phyloP scores from a whole-genome alignment of 768 basidiomycete genomes.

The Flagelloscypha sp. region DNA sequence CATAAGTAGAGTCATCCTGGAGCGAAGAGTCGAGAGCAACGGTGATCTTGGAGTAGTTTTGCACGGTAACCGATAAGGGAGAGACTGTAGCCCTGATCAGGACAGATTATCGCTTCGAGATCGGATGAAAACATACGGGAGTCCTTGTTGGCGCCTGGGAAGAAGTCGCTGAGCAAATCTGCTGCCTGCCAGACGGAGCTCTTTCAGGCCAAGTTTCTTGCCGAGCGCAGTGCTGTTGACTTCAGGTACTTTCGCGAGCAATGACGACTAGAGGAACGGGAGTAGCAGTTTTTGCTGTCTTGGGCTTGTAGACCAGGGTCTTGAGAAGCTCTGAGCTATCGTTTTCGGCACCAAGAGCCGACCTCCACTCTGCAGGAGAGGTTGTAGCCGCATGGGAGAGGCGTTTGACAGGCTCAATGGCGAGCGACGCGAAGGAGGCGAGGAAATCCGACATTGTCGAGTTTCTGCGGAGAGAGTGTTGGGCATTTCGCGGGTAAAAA shows the following conservation, averaged over 20 bases:
- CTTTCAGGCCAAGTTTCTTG: conserved; percentile 78
- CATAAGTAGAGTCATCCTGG: conserved; percentile 56
- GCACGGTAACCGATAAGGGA: conserved; percentile 59
- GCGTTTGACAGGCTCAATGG: conserved; percentile 44
- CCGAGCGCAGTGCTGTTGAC: conserved; percentile 69
- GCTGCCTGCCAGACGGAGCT: conserved; percentile 78
- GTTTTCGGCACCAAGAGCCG: conserved; percentile 47
- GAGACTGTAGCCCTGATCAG: conserved; percentile 54
- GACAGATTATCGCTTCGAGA: conserved; percentile 8
- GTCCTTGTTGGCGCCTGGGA: conserved; percentile 77
- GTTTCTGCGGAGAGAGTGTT: too few relatives aligned
- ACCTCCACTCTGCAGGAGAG: conserved; percentile 73
- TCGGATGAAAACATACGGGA: conserved; percentile 50
- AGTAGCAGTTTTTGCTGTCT: conserved; percentile 83
- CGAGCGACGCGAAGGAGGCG: conserved; percentile 45
- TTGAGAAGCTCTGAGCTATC: conserved; percentile 68
- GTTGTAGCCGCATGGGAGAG: conserved; percentile 54
- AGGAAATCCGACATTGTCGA: too few relatives aligned
- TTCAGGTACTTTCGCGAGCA: conserved; percentile 78
- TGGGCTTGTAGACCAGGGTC: conserved; percentile 92
- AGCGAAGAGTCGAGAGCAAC: conserved; percentile 76
- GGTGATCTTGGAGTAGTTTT: conserved; percentile 60
- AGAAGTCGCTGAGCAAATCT: conserved; percentile 81
- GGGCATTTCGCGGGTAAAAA: too few relatives aligned
- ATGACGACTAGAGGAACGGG: conserved; percentile 84